Evolutionary conservation across 371 early-diverging fungal genomes (phyloP).

Genomic region (Nematocida homosporus): DNA sequence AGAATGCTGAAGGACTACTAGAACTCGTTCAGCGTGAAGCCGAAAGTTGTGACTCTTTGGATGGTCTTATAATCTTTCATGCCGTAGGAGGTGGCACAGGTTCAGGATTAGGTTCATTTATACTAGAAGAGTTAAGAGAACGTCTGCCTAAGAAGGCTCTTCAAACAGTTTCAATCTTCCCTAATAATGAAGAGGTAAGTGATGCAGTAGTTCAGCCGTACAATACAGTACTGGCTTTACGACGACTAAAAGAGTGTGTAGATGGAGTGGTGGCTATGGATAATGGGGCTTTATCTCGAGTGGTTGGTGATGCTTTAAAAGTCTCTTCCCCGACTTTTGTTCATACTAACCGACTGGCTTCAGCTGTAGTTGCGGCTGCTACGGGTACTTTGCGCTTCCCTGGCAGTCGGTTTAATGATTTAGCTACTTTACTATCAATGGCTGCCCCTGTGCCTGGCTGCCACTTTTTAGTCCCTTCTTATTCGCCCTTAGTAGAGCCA

Average conservation of each 20-base stretch:
- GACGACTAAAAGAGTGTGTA: slow-evolving; percentile 80
- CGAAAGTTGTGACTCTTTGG: slow-evolving; percentile 81
- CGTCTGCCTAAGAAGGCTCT: slow-evolving; percentile 87
- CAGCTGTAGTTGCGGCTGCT: slow-evolving; percentile 91
- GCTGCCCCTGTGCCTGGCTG: slow-evolving; percentile 88
- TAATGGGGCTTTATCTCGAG: slow-evolving; percentile 72
- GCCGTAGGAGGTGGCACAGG: slow-evolving; percentile 92
- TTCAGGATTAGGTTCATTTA: slow-evolving; percentile 82
- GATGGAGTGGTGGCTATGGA: slow-evolving; percentile 75
- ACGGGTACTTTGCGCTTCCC: slow-evolving; percentile 96
- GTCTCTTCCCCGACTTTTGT: slow-evolving; percentile 83
- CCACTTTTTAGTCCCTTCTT: slow-evolving; percentile 89
- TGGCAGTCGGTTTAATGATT: slow-evolving; percentile 94
- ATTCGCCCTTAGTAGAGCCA: slow-evolving; percentile 81
- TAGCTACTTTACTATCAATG: slow-evolving; percentile 82
- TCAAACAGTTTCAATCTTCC: slow-evolving; percentile 97
- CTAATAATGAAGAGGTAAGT: slow-evolving; percentile 85
- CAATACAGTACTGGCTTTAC: slow-evolving; percentile 87
- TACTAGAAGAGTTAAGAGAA: slow-evolving; percentile 80
- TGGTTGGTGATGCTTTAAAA: slow-evolving; percentile 83
- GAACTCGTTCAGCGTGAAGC: slow-evolving; percentile 89
- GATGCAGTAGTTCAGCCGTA: slow-evolving; percentile 99
- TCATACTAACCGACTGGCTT: slow-evolving; percentile 87
- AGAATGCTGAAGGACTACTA: slow-evolving; percentile 75
- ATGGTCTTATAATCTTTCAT: slow-evolving; percentile 80